These are phyloP conservation scores for Chamaenerion angustifolium DNA, from an alignment of 345 rosid genomes.

Conservation along the genomic window DNA sequence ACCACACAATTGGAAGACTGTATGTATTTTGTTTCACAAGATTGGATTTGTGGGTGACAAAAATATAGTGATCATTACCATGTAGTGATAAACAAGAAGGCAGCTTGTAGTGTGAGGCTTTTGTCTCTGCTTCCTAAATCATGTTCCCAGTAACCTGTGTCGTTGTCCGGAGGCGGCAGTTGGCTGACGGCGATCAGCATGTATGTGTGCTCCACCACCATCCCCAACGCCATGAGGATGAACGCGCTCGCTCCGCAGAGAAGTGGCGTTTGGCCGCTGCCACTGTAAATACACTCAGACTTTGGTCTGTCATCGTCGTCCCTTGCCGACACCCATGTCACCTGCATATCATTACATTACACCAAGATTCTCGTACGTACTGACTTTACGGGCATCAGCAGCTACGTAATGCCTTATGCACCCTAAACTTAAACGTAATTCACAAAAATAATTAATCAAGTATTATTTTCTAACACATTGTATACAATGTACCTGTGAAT, in stretches of 20 bases:
- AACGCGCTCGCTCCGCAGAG: slow-evolving; percentile 49
- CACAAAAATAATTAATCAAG: too few species aligned
- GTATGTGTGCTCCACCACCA: slow-evolving; percentile 58
- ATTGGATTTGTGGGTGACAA: too few species aligned
- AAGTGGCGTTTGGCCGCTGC: slow-evolving; percentile 63
- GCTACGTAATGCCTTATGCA: too few species aligned
- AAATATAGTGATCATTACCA: too few species aligned
- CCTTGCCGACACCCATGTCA: slow-evolving; percentile 25
- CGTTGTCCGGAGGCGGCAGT: slow-evolving; percentile 37
- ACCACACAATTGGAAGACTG: too few species aligned
- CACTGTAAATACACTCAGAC: slow-evolving; percentile 49
- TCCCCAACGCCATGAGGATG: slow-evolving; percentile 41
- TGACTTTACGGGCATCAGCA: too few species aligned
- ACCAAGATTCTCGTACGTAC: too few species aligned
- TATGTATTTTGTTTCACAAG: too few species aligned
- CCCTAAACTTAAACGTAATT: too few species aligned
- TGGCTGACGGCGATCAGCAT: slow-evolving; percentile 52
- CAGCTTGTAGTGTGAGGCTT: slow-evolving; percentile 51
- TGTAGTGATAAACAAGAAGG: slow-evolving; percentile 59
- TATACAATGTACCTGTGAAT: slow-evolving; percentile 44
- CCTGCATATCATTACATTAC: slow-evolving; percentile 15
- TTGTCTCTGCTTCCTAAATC: slow-evolving; percentile 20
- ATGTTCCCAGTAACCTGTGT: slow-evolving; percentile 28
- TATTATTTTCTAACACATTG: too few species aligned
- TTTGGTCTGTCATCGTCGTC: slow-evolving; percentile 7